Evolutionary conservation across 345 rosid genomes (phyloP).

Genomic region (Boechera stricta): DNA sequence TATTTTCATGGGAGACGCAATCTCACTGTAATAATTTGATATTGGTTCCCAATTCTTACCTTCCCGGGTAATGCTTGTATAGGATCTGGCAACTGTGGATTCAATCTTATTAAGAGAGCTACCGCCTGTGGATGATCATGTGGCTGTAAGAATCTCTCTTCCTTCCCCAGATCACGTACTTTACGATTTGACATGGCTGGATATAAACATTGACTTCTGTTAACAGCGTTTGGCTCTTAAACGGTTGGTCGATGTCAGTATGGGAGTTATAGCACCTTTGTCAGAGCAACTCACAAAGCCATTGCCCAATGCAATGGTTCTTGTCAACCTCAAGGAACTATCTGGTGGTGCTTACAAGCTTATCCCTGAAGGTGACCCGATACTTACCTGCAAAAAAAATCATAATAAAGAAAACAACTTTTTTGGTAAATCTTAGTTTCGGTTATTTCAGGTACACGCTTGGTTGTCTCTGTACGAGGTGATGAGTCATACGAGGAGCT

Average conservation of each 20-base stretch:
- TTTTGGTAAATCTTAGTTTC: conserved; percentile 8
- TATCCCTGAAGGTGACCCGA: conserved; percentile 84
- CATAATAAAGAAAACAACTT: neutral
- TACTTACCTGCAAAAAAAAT: neutral
- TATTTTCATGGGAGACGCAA: conserved; percentile 17
- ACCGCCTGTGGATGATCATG: conserved; percentile 79
- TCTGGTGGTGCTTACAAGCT: conserved; percentile 91
- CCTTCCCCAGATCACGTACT: conserved; percentile 15
- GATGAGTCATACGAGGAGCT: conserved; percentile 79
- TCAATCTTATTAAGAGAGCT: conserved; percentile 86
- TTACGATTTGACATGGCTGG: conserved; percentile 3
- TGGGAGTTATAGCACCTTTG: conserved; percentile 92
- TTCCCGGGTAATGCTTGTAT: conserved; percentile 30
- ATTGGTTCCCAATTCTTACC: conserved; percentile 27
- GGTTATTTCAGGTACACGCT: conserved; percentile 70
- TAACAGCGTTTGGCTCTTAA: conserved; percentile 91
- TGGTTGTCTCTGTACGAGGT: conserved; percentile 86
- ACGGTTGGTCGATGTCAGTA: conserved; percentile 86
- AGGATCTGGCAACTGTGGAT: conserved; percentile 98
- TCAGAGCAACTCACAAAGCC: conserved; percentile 97
- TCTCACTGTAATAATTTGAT: conserved; percentile 4
- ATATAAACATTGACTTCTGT: conserved; percentile 35
- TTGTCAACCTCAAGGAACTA: conserved; percentile 89
- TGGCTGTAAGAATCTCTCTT: conserved; percentile 69
- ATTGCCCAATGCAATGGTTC: conserved; percentile 88